Evolutionary conservation across 116 monocot genomes (phyloP).

Genomic region (Iris pallida): DNA sequence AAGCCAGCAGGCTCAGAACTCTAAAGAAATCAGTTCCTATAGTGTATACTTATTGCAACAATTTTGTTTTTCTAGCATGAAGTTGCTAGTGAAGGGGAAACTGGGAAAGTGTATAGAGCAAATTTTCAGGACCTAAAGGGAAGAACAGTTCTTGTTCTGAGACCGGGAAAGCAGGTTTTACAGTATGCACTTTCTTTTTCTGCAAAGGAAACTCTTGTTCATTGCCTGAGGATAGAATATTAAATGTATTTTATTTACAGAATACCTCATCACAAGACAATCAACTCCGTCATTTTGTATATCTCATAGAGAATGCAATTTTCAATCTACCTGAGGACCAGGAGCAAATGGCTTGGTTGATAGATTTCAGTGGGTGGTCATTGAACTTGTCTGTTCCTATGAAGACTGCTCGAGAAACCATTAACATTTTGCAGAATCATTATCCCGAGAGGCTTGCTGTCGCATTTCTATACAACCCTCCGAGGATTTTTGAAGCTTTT

Average conservation of each 20-base stretch:
- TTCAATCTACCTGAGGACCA: slow-evolving; percentile 52
- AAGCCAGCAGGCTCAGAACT: not conserved
- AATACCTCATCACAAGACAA: slow-evolving; percentile 61
- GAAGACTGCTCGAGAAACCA: slow-evolving; percentile 52
- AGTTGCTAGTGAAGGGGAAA: slow-evolving; percentile 53
- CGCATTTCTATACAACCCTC: slow-evolving; percentile 59
- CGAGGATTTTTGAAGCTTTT: slow-evolving; percentile 67
- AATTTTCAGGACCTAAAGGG: slow-evolving; percentile 59
- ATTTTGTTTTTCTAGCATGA: slow-evolving; percentile 30
- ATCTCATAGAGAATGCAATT: slow-evolving; percentile 61
- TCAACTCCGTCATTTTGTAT: slow-evolving; percentile 62
- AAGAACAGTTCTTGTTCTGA: slow-evolving; percentile 69
- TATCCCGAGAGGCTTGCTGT: slow-evolving; percentile 68
- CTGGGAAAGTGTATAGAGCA: slow-evolving; percentile 51
- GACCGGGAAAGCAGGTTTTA: slow-evolving; percentile 55
- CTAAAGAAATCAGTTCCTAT: not conserved
- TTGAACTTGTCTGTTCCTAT: slow-evolving; percentile 52
- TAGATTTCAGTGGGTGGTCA: slow-evolving; percentile 76
- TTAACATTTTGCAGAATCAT: slow-evolving; percentile 55
- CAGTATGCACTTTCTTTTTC: too few species aligned
- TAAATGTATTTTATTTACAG: slow-evolving; percentile 28
- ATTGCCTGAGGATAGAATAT: too few species aligned
- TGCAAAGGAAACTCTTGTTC: too few species aligned
- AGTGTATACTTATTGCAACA: not conserved
- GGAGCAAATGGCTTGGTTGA: slow-evolving; percentile 83